Evolutionary conservation across 805 yeast species (phyloP).

Genomic region (Tetrapisispora phaffii): DNA sequence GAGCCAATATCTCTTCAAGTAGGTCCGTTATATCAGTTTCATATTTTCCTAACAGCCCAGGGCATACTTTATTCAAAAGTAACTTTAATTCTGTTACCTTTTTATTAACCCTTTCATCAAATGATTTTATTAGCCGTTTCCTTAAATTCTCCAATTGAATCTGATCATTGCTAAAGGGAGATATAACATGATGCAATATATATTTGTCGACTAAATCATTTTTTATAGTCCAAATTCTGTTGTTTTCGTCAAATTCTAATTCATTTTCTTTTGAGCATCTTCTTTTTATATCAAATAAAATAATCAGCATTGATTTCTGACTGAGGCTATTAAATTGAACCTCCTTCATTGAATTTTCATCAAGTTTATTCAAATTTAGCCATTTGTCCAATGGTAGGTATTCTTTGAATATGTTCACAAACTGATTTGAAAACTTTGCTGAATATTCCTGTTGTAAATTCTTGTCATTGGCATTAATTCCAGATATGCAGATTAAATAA

Average conservation of each 20-base stretch:
- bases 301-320: slow-evolving; percentile 13
- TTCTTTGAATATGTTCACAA: slow-evolving; percentile 10
- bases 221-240: slow-evolving; percentile 8
- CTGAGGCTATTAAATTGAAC: slow-evolving; percentile 7
- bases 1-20: slow-evolving; percentile 10
- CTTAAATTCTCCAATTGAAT: slow-evolving; percentile 20
- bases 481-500: slow-evolving; percentile 11
- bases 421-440: not conserved
- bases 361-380: slow-evolving; percentile 5
- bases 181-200: not conserved
- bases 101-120: not conserved
- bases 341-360: not conserved
- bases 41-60: slow-evolving; percentile 7
- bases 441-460: not conserved
- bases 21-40: slow-evolving; percentile 4
- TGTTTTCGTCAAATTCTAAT: slow-evolving; percentile 5
- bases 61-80: slow-evolving; percentile 7
- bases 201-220: not conserved
- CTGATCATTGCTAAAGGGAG: slow-evolving; percentile 10
- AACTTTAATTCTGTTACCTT: slow-evolving; percentile 3
- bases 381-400: slow-evolving; percentile 15
- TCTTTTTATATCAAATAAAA: slow-evolving; percentile 18
- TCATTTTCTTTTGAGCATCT: slow-evolving; percentile 4
- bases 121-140: slow-evolving; percentile 7
- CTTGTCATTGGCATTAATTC: not conserved